phyloP scores from a whole-genome alignment of 2,329 filamentous ascomycete species.

The Fusarium coffeatum region DNA sequence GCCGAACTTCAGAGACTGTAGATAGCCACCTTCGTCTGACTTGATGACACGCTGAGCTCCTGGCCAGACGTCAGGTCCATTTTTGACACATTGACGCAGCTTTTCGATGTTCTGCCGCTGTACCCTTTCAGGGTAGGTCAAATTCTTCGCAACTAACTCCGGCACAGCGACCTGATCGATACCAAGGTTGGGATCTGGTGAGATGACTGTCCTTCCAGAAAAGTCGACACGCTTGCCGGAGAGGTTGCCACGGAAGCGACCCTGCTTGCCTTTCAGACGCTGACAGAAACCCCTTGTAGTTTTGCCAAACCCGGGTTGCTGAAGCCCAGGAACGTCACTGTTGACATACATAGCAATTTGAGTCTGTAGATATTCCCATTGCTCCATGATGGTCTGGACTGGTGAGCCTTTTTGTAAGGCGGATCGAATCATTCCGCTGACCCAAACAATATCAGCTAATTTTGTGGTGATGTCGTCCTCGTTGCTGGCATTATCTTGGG shows the following conservation, averaged over 20 bases:
- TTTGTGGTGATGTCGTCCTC: conserved; percentile 98
- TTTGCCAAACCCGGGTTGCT: conserved; percentile 87
- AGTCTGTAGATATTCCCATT: conserved; percentile 96
- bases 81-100: conserved; percentile 76
- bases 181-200: conserved; percentile 91
- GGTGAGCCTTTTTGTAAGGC: conserved; percentile 86
- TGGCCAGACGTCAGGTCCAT: conserved; percentile 83
- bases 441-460: conserved; percentile 94
- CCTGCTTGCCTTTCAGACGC: conserved; percentile 95
- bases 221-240: conserved; percentile 99
- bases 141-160: conserved; percentile 89
- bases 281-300: conserved; percentile 94
- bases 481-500: conserved; percentile 91
- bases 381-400: conserved; percentile 92
- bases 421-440: conserved; percentile 86
- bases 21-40: conserved; percentile 73
- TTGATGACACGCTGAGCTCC: conserved; percentile 87
- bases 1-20: conserved; percentile 80
- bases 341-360: conserved; percentile 99
- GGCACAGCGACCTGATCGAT: conserved; percentile 96
- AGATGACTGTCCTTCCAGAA: conserved; percentile 96
- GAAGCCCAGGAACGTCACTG: conserved; percentile 92
- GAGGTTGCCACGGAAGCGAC: conserved; percentile 94
- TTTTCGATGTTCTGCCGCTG: conserved; percentile 88
- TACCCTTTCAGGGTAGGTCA: conserved; percentile 93